Conservation (phyloP, 2,329 filamentous ascomycete genomes). For the Chrysoporthe deuterocubensis region DNA sequence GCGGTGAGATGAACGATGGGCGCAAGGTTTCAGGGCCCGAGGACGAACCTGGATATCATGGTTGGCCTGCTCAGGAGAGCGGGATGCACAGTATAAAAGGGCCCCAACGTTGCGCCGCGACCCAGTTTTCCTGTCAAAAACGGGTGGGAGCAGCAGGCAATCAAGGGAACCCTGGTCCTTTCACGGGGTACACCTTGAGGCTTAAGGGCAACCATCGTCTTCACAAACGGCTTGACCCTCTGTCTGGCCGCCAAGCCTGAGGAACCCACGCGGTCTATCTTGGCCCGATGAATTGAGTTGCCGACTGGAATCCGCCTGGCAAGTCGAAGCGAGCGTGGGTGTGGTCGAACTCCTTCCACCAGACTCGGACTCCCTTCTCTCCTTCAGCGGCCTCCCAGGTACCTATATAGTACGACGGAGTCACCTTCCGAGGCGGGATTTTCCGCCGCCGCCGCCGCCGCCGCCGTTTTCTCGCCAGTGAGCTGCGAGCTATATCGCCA, state of each 20-base stretch:
- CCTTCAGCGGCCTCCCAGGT: neutral
- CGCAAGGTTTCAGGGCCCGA: neutral
- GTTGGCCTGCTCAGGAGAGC: neutral
- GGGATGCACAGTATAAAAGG: neutral
- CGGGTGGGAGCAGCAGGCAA: conserved; percentile 19
- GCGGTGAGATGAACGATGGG: conserved; percentile 3
- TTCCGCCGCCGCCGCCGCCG: neutral
- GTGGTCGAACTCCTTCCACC: neutral
- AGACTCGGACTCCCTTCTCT: neutral
- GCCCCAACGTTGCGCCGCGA: conserved; percentile 9
- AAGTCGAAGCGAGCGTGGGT: neutral
- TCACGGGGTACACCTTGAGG: conserved; percentile 12
- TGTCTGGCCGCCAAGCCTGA: neutral
- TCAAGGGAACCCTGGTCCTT: conserved; percentile 22
- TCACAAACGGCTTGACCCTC: conserved; percentile 8
- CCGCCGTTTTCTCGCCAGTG: neutral
- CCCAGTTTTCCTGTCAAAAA: conserved; percentile 30
- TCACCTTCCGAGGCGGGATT: neutral
- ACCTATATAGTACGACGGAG: neutral
- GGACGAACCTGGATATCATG: neutral
- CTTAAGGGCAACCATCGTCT: conserved; percentile 9
- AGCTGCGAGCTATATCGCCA: neutral
- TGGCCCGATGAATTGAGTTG: neutral
- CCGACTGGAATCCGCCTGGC: neutral
- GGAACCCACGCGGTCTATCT: neutral